These are phyloP conservation scores for Hyaloperonospora arabidopsidis DNA, from an alignment of 352 stramenopile genomes.

Conservation along the genomic window DNA sequence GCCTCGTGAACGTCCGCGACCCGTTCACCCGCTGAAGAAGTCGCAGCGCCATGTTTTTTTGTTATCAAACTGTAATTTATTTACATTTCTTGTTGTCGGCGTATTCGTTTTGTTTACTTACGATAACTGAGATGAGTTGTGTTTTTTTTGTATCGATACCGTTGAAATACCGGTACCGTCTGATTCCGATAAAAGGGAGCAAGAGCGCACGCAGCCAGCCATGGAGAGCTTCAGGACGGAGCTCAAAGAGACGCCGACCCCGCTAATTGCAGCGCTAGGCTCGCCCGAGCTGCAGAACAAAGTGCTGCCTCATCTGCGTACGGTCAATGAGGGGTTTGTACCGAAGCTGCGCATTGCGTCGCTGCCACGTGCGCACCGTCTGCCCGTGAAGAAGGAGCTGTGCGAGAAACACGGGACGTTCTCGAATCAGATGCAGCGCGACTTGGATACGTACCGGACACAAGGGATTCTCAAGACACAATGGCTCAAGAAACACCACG, in stretches of 20 bases:
- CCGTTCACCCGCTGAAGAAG: too few species aligned
- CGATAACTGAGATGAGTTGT: too few species aligned
- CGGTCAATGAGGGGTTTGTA: slow-evolving; percentile 77
- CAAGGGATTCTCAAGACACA: slow-evolving; percentile 68
- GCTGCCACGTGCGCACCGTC: slow-evolving; percentile 65
- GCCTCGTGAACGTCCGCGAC: too few species aligned
- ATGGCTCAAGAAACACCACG: slow-evolving; percentile 86
- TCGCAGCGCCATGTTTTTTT: background rate
- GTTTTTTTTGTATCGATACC: too few species aligned
- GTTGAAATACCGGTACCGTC: too few species aligned
- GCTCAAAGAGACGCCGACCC: slow-evolving; percentile 83
- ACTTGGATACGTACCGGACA: slow-evolving; percentile 66
- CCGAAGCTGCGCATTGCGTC: slow-evolving; percentile 70
- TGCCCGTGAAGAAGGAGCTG: slow-evolving; percentile 77
- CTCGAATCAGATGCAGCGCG: slow-evolving; percentile 73
- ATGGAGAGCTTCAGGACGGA: slow-evolving; percentile 83
- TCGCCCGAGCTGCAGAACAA: slow-evolving; percentile 65
- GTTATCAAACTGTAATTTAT: background rate
- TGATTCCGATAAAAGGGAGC: too few species aligned
- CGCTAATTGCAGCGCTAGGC: slow-evolving; percentile 75
- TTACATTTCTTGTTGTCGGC: background rate
- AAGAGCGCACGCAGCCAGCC: background rate
- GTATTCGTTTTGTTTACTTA: too few species aligned
- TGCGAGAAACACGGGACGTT: slow-evolving; percentile 81
- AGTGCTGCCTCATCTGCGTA: slow-evolving; percentile 55